Evolutionary conservation across 1,139 yeast species (phyloP).

Genomic region (Candida sanyaensis): DNA sequence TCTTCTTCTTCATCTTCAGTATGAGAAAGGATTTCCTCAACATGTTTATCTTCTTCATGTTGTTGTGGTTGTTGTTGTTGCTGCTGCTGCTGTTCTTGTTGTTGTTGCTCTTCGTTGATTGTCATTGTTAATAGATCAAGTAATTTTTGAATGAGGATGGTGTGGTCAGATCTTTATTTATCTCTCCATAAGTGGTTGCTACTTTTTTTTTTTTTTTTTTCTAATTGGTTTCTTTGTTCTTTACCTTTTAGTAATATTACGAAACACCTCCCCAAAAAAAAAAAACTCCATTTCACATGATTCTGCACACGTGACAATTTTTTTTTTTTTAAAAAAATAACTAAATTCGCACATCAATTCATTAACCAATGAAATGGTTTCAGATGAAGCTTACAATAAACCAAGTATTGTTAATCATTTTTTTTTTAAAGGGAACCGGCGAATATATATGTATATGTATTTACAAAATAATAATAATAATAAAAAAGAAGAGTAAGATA

Average conservation of each 20-base stretch:
- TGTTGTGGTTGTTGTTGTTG: too few relatives aligned
- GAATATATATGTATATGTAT: background rate
- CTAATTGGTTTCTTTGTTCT: too few relatives aligned
- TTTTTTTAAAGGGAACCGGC: background rate
- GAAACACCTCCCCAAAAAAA: too few relatives aligned
- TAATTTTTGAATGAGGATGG: background rate
- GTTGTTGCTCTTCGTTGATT: background rate
- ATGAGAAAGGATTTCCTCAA: slow-evolving; percentile 12
- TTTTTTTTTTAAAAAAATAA: background rate
- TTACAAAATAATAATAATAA: slow-evolving; percentile 1
- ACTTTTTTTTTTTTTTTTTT: too few relatives aligned
- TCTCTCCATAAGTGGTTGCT: background rate
- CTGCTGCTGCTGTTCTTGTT: too few relatives aligned
- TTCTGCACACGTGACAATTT: background rate
- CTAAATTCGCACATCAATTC: background rate
- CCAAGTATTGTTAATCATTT: background rate
- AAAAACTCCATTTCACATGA: background rate
- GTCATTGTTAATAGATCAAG: background rate
- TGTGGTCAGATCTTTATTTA: background rate
- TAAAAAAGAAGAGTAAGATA: background rate
- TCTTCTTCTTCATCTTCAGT: slow-evolving; percentile 25
- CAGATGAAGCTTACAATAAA: slow-evolving; percentile 2
- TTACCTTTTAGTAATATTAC: background rate
- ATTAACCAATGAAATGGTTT: slow-evolving; percentile 1
- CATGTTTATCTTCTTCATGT: background rate